Base-by-base conservation (phyloP, 148 eudicot genomes). In the Pharnaceum exiguum region DNA sequence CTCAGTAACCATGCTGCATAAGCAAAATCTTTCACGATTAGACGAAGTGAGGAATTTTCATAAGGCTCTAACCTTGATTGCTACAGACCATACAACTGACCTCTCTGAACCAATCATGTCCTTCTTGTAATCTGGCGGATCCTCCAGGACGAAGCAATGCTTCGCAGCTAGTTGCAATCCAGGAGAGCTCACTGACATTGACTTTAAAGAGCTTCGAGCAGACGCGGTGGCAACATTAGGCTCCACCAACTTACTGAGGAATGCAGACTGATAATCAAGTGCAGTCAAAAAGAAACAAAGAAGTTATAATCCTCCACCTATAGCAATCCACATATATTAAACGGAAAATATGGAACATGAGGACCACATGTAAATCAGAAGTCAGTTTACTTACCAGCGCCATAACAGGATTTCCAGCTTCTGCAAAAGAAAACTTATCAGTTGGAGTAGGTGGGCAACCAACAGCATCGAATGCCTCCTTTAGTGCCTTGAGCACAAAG, bases 341-440 rank as follows among this genome's bases (percentile, higher is more conserved):
- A 7, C 21, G 31, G 7, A 11, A 13, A 33, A 35, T 10, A 6
- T 21, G 19, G 6, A 33, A 33, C 3, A 51, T 16, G 13, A 37
- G n/a, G 31, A 46, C 59, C n/a, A n/a, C n/a, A n/a, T n/a, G n/a
- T n/a, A n/a, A n/a, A n/a, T n/a, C n/a, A n/a, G n/a, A n/a, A n/a
- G 39, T 24, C 26, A 35, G 31, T 22, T 35, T 35, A 73, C 93
- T 60, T 76, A 93, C 98, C 90, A 93, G 47, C 54, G 96, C 74
- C 98, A 93, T 88, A 51, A 83, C 96, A 63, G 98, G 91, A 66
- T 93, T 93, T 57, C 90, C 95, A 26, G 88, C 96, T 69, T 93
- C 88, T 66, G 95, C 80, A 74, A 93, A 93, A 26, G 88, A 85
- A 46, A 85, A 63, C 51, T 65, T 74, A 38, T 74, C 83, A 36